phyloP scores from a whole-genome alignment of 495 filamentous ascomycete species.

The Ramalina intermedia region DNA sequence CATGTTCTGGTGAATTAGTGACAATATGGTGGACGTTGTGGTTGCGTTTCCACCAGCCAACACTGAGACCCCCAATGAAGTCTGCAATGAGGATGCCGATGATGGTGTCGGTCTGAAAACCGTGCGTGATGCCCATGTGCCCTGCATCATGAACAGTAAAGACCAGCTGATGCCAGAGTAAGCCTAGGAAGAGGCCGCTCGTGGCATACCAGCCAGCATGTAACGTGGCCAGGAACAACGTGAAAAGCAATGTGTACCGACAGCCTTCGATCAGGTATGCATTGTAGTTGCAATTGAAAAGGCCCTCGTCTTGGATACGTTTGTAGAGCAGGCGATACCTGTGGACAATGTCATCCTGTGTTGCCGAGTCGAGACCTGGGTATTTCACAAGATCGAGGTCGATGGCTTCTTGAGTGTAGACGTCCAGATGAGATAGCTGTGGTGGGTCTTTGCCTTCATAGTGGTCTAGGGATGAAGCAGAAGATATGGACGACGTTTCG shows the following conservation, averaged over 20 bases:
- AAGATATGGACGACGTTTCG: conserved; percentile 22
- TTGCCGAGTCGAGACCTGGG: conserved; percentile 57
- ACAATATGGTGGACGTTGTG: conserved; percentile 98
- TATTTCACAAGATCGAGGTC: conserved; percentile 67
- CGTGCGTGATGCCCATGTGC: conserved; percentile 94
- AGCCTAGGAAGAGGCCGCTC: conserved; percentile 65
- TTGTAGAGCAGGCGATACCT: conserved; percentile 67
- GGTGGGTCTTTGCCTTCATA: conserved; percentile 28
- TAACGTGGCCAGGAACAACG: conserved; percentile 49
- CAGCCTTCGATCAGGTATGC: conserved; percentile 61
- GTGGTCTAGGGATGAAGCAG: conserved; percentile 30
- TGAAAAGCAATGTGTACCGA: conserved; percentile 64
- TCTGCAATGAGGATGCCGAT: conserved; percentile 88
- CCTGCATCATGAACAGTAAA: conserved; percentile 95
- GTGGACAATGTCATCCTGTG: conserved; percentile 62
- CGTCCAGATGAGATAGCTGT: conserved; percentile 54
- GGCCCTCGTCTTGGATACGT: conserved; percentile 54
- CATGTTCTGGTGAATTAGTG: conserved; percentile 91
- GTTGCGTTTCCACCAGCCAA: conserved; percentile 95
- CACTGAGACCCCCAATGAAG: conserved; percentile 76
- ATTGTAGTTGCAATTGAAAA: conserved; percentile 77
- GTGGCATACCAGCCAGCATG: conserved; percentile 56
- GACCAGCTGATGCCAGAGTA: conserved; percentile 89
- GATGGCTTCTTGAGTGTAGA: conserved; percentile 59
- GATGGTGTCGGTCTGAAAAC: conserved; percentile 63